Evolutionary conservation across 2,329 filamentous ascomycete species (phyloP), one percentile per base, ranked within the genome.

Genomic region (Sporothrix protearum): DNA sequence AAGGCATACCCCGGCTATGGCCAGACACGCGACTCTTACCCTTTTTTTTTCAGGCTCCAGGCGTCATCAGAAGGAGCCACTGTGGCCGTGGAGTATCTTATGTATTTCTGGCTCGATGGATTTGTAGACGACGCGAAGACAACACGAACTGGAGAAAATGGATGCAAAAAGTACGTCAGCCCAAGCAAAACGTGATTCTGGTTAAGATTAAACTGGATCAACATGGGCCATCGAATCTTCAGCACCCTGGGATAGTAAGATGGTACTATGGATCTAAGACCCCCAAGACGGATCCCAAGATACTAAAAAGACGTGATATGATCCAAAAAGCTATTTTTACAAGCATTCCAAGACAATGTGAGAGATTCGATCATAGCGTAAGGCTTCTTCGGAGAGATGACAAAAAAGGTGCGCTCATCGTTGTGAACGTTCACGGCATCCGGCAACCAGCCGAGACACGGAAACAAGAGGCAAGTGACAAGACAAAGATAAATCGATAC

Each of bases 1-100:
- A 57, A 49, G 33, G 9, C 6, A 45, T 25, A 69, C 36, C 53
- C 36, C 39, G 28, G 68, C 25, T 42, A 70, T 8, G 42, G 55
- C 8, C n/a, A 67, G 64, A 36, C 64, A 67, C 64, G 64, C 64
- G 69, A 42, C 63, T n/a, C 14, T 33, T 25, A 66, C 39, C 22
- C 3, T 45, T 53, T 14, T 51, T 28, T 12, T 25, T 53, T 12
- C 42, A 16, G 57, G 57, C 57, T 33, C n/a, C 59, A 42, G n/a
- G 9, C 36, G n/a, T 63, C 10, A 36, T 63, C 59, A 63, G 59
- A 63, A 42, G 28, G 12, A 45, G 59, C 36, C 59, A 45, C 59
- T 63, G n/a, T 16, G 10, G n/a, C 45, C 36, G 36, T 28, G 6
- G 59, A 59, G 30, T n/a, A 59, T 45, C 49, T 53, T 53, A 45